Percentiles rank a stretch among this genome's conserved stretches.
Conservation (phyloP, 306 rosid species). For the Canavalia ensiformis region DNA sequence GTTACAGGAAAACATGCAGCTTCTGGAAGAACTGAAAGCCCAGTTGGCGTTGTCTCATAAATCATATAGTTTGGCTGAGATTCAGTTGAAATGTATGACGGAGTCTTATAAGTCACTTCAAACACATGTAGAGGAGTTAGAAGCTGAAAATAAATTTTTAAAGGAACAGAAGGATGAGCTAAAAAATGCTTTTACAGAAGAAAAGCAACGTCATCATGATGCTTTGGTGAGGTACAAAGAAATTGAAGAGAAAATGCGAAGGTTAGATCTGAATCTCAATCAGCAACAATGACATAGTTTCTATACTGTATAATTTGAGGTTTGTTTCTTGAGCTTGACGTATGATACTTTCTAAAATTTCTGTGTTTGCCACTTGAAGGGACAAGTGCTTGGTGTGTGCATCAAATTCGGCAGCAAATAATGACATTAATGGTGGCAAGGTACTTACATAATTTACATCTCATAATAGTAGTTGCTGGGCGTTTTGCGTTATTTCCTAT, state of each 20-base stretch:
- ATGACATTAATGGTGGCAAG: slow-evolving; percentile 45
- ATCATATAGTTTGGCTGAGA: slow-evolving; percentile 76
- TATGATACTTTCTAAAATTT: slow-evolving; percentile 48
- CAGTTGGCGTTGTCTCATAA: slow-evolving; percentile 71
- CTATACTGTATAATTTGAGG: slow-evolving; percentile 22
- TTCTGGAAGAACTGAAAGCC: slow-evolving; percentile 71
- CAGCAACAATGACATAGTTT: slow-evolving; percentile 8
- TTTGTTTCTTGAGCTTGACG: slow-evolving; percentile 37
- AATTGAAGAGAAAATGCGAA: slow-evolving; percentile 71
- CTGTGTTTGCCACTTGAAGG: slow-evolving; percentile 47
- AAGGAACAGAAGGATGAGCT: slow-evolving; percentile 66
- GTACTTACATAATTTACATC: slow-evolving; percentile 37
- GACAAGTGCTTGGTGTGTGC: slow-evolving; percentile 45
- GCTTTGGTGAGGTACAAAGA: slow-evolving; percentile 69
- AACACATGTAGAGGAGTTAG: slow-evolving; percentile 68
- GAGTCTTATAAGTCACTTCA: slow-evolving; percentile 89
- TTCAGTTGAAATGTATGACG: slow-evolving; percentile 92
- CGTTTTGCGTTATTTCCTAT: neutral
- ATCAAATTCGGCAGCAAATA: slow-evolving; percentile 41
- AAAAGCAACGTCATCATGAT: slow-evolving; percentile 69
- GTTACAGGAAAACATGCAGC: slow-evolving; percentile 72
- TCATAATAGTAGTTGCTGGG: neutral
- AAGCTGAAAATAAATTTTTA: slow-evolving; percentile 69
- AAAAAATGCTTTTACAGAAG: slow-evolving; percentile 70
- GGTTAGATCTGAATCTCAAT: slow-evolving; percentile 59